phyloP scores from a whole-genome alignment of 2,329 filamentous ascomycete species.

The Malbranchea zuffiana region DNA sequence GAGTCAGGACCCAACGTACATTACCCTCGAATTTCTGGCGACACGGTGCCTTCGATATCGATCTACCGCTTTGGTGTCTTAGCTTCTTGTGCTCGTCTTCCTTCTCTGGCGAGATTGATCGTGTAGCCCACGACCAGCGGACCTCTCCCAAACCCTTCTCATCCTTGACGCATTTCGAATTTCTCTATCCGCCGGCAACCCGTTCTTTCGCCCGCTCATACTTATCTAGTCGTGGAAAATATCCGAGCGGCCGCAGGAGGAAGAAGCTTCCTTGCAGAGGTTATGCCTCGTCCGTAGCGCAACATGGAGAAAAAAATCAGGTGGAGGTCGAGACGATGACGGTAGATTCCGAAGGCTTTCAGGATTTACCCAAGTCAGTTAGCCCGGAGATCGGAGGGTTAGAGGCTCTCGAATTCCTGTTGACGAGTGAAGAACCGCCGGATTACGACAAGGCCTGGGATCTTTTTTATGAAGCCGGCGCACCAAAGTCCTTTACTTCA shows the following conservation, averaged over 20 bases:
- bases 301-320: no score
- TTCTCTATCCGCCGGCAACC: constrained; percentile 29
- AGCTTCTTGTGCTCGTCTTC: constrained; percentile 20
- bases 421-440: constrained; percentile 6
- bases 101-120: neutral
- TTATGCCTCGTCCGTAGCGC: constrained; percentile 11
- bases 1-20: constrained; percentile 28
- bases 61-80: constrained; percentile 27
- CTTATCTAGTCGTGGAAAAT: constrained; percentile 2
- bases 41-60: constrained; percentile 21
- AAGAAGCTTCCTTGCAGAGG: constrained; percentile 17
- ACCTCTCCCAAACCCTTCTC: constrained; percentile 1
- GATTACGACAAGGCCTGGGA: constrained; percentile 35
- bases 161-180: constrained; percentile 23
- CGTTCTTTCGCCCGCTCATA: constrained; percentile 14
- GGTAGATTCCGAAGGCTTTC: neutral
- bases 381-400: neutral
- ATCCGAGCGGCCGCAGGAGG: constrained; percentile 9
- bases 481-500: constrained; percentile 20
- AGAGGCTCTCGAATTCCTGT: constrained; percentile 7
- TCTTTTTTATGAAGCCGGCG: constrained; percentile 26
- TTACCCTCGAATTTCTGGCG: constrained; percentile 30
- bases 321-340: no score
- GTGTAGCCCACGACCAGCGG: neutral
- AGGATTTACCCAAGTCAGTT: no score